Conservation (phyloP, 768 basidiomycete genomes). For the Serendipita sp. region DNA sequence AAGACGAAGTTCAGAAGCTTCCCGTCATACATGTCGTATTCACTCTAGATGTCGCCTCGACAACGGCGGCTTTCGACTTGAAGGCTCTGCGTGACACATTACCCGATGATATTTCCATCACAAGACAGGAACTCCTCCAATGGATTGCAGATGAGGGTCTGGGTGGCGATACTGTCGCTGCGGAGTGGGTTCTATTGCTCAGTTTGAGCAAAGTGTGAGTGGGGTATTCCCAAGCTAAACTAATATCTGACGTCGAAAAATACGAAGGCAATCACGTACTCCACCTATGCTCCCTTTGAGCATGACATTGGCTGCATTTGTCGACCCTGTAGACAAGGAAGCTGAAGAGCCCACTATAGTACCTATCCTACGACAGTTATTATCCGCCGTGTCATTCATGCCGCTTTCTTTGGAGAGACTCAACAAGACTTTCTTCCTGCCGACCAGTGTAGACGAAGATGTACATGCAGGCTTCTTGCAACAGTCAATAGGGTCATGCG, state of each 20-base stretch:
- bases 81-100: conserved; percentile 10
- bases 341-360: conserved; percentile 32
- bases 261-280: conserved; percentile 44
- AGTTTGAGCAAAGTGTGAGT: conserved; percentile 49
- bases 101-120: neutral
- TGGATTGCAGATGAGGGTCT: conserved; percentile 64
- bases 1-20: neutral
- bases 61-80: conserved; percentile 10
- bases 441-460: conserved; percentile 55
- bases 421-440: conserved; percentile 42
- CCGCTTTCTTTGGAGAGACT: conserved; percentile 47
- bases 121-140: conserved; percentile 39
- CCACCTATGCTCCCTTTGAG: conserved; percentile 53
- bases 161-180: conserved; percentile 49
- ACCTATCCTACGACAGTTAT: conserved; percentile 37
- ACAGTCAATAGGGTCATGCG: conserved; percentile 41
- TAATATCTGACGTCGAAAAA: neutral
- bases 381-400: conserved; percentile 39
- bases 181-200: conserved; percentile 59
- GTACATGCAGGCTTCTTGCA: conserved; percentile 62
- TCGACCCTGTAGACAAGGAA: conserved; percentile 23
- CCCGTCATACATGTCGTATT: conserved; percentile 12
- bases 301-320: conserved; percentile 47
- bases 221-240: neutral
- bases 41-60: neutral